A percentile compares a stretch with the other conserved stretches of the same genome.
Conservation (phyloP, 768 basidiomycete species). For the Hysterangium stoloniferum region DNA sequence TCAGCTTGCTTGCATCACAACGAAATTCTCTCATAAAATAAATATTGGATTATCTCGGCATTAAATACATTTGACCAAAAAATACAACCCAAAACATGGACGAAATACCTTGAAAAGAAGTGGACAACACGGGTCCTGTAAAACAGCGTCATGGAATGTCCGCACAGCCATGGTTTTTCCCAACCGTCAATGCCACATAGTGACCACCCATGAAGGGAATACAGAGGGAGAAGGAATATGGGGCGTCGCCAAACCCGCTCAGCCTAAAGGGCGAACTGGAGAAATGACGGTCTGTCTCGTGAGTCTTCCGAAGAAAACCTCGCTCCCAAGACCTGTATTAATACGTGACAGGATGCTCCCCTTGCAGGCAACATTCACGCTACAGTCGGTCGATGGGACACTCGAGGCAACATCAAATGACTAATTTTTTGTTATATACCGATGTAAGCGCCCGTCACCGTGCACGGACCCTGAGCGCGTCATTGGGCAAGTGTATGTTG, state of each 20-base stretch:
- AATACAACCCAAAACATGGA: no score
- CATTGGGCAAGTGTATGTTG: no score
- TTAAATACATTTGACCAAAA: no score
- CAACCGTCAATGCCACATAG: constrained; percentile 11
- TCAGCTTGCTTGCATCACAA: no score
- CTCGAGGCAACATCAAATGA: constrained; percentile 1
- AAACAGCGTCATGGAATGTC: no score
- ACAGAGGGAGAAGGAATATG: constrained; percentile 12
- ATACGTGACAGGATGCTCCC: constrained; percentile 1
- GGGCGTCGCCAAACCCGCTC: constrained; percentile 10
- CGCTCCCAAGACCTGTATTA: constrained; percentile 11
- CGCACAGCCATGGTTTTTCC: constrained; percentile 13
- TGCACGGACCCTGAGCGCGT: constrained; percentile 10
- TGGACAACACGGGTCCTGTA: no score
- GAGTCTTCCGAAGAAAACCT: constrained; percentile 7
- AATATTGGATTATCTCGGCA: no score
- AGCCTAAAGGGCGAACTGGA: constrained; percentile 10
- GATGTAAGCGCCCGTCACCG: neutral
- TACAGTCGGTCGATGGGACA: constrained; percentile 10
- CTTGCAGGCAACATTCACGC: constrained; percentile 8
- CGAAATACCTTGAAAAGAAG: no score
- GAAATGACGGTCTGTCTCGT: constrained; percentile 9
- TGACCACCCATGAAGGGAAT: constrained; percentile 3
- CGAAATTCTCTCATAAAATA: no score
- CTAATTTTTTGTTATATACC: neutral